phyloP scores from a whole-genome alignment of 129 eudicot genomes.

The Pulicaria dysenterica region DNA sequence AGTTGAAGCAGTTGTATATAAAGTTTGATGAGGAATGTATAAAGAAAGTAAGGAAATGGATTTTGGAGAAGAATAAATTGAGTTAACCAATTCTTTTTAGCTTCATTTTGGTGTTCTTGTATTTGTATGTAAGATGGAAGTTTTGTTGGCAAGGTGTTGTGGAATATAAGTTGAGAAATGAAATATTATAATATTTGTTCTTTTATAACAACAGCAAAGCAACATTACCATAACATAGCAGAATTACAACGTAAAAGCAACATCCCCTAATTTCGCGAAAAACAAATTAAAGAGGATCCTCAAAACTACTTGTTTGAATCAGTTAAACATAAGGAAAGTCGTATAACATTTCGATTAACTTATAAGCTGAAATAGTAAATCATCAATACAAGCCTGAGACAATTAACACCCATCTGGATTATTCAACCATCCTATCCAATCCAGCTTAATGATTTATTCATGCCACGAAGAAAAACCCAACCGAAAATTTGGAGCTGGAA shows the following conservation, averaged over 20 bases:
- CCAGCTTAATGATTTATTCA: no score
- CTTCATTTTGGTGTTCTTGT: constrained; percentile 31
- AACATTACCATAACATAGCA: background rate
- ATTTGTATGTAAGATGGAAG: constrained; percentile 20
- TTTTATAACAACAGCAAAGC: background rate
- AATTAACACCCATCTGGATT: no score
- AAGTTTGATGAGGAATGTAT: constrained; percentile 49
- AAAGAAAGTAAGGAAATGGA: constrained; percentile 51
- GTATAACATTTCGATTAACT: no score
- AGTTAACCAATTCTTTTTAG: constrained; percentile 35
- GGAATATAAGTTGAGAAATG: constrained; percentile 29
- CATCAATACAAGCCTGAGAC: no score
- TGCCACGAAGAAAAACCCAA: no score
- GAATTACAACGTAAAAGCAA: background rate
- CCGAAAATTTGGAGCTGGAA: no score
- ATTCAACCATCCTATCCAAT: no score
- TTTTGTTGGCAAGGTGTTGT: constrained; percentile 24
- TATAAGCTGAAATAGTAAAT: no score
- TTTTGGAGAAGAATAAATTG: constrained; percentile 56
- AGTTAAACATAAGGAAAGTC: no score
- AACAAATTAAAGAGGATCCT: no score
- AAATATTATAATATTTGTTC: background rate
- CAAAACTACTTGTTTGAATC: no score
- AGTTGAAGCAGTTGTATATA: constrained; percentile 43
- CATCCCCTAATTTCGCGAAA: no score